Base-by-base conservation (phyloP, 352 stramenopile genomes). In the Thalassiosira hispida region DNA sequence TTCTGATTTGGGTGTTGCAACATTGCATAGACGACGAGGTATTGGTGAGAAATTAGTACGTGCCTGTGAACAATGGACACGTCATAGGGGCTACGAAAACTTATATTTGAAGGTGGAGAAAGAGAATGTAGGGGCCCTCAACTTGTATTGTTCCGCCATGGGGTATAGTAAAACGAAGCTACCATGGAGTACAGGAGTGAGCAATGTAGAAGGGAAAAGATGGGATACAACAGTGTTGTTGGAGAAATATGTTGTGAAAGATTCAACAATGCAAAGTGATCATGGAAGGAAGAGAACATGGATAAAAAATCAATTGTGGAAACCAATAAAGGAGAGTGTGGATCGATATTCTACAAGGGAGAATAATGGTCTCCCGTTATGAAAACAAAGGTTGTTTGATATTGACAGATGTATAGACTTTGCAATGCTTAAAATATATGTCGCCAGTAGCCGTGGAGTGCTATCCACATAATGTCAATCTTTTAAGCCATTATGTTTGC, bases 51-150 rank as follows among this genome's bases (percentile, higher is more conserved):
- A 33, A n/a, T 38, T 82, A 12, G 73, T 77, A 20, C 1, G 14
- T 20, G 65, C 57, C 9, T 82, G 73, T 53, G 73, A 82, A 67
- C 33, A 65, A 20, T 82, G 73, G 73, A 46, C 65, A 38, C 9
- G 25, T 6, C 35, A 44, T 22, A 22, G 73, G 9, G 64, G 73
- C 22, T 64, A 82, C 51, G 44, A 77, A 14, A 82, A 25, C 18
- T 31, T 82, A 12, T 77, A 82, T 49, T 49, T 82, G 18, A 82
- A 77, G 40, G 73, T 77, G n/a, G 65, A 82, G 27, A 20, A 69
- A 35, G 73, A 47, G 53, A 76, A 82, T 40, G 42, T 3, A 18
- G 49, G 35, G 9, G 65, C 29, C 0, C 22, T 77, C 29, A 12
- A n/a, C 6, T 82, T 82, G 29, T 82, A 82, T 38, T n/a, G n/a